A percentile compares a stretch with the other conserved stretches of the same genome.
Evolutionary conservation across 768 basidiomycete genomes (phyloP).

Genomic region (Suillus paluster): DNA sequence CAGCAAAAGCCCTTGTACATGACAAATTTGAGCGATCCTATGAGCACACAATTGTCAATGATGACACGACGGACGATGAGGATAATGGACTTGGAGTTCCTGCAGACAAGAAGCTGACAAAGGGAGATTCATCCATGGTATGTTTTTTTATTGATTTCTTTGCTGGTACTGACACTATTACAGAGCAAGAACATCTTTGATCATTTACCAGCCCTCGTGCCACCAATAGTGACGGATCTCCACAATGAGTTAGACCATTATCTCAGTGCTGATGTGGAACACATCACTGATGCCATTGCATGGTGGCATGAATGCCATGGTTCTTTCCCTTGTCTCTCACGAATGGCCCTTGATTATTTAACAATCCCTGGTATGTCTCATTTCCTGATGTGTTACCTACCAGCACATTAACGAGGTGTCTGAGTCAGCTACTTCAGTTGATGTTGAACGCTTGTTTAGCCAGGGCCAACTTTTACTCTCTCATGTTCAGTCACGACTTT

Average conservation of each 20-base stretch:
- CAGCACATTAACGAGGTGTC: too few relatives aligned
- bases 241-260: slow-evolving; percentile 35
- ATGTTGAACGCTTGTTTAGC: slow-evolving; percentile 33
- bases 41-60: neutral
- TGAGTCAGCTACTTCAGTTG: slow-evolving; percentile 30
- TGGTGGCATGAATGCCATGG: slow-evolving; percentile 19
- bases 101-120: neutral
- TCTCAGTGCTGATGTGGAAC: slow-evolving; percentile 16
- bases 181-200: slow-evolving; percentile 36
- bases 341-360: slow-evolving; percentile 33
- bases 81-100: neutral
- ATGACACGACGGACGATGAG: neutral
- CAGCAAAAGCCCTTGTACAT: slow-evolving; percentile 25
- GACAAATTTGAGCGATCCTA: slow-evolving; percentile 21
- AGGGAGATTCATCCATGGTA: too few relatives aligned
- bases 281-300: slow-evolving; percentile 7
- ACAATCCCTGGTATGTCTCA: slow-evolving; percentile 14
- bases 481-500: neutral
- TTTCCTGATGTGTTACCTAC: neutral
- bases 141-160: too few relatives aligned
- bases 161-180: neutral
- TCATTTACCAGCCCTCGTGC: slow-evolving; percentile 26
- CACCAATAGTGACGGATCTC: slow-evolving; percentile 18
- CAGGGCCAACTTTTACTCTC: slow-evolving; percentile 27
- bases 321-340: slow-evolving; percentile 26